A percentile compares a stretch with the other conserved stretches of the same genome.
Conservation (phyloP, 257 asterid genomes). For the Coffea eugenioides region DNA sequence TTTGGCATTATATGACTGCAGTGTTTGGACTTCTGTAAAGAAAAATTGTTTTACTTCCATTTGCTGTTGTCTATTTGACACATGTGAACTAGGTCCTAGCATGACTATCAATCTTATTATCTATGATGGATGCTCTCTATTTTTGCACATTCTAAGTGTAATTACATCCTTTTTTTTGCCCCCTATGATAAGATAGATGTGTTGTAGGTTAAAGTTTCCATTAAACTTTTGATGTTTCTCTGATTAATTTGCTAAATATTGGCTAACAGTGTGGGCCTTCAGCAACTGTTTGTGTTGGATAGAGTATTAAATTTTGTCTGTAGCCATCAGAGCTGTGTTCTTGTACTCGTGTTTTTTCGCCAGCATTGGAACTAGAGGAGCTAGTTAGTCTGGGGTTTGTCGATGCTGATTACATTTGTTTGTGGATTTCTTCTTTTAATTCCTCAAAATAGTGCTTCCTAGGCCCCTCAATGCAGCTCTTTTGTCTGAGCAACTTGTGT, state of each 20-base stretch:
- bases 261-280: background rate
- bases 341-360: too few relatives aligned
- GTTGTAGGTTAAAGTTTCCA: background rate
- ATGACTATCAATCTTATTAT: background rate
- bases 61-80: background rate
- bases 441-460: background rate
- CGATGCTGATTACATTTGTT: background rate
- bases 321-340: too few relatives aligned
- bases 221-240: background rate
- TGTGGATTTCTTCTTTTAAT: background rate
- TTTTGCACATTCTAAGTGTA: background rate
- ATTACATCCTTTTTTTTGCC: background rate
- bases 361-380: too few relatives aligned
- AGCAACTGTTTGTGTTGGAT: background rate
- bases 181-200: conserved; percentile 1
- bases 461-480: background rate
- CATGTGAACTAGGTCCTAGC: background rate
- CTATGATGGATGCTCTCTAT: background rate
- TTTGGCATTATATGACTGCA: background rate
- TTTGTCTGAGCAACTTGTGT: background rate
- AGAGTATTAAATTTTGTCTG: background rate
- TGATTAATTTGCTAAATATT: background rate
- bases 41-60: background rate
- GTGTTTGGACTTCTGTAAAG: background rate
- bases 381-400: background rate